Evolutionary conservation across 257 asterid species (phyloP).

Genomic region (Nicotiana otophora): DNA sequence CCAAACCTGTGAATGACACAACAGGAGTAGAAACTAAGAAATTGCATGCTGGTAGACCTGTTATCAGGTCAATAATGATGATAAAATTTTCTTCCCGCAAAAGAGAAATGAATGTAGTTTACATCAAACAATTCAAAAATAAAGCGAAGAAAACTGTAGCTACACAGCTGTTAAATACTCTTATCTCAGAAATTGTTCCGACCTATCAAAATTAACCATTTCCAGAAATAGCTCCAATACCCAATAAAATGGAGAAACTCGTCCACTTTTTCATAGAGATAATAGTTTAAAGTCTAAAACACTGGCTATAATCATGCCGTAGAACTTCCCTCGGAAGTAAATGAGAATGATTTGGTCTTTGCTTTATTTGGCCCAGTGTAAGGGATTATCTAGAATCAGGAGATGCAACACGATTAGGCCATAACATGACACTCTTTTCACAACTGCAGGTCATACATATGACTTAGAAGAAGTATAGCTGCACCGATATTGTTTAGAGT

Average conservation of each 20-base stretch:
- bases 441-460: neutral
- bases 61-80: neutral
- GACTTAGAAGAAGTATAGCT: neutral
- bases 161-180: neutral
- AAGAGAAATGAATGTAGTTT: slow-evolving; percentile 1
- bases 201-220: neutral
- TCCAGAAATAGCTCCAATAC: neutral
- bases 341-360: neutral
- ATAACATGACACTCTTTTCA: neutral
- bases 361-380: neutral
- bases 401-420: neutral
- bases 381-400: neutral
- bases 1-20: slow-evolving; percentile 52
- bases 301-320: neutral
- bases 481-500: neutral
- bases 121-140: neutral
- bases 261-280: neutral
- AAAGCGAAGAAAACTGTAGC: neutral
- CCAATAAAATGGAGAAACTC: neutral
- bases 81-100: neutral
- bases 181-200: neutral
- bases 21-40: neutral
- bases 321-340: neutral
- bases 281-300: neutral
- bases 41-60: neutral